Conservation (phyloP, 352 stramenopile genomes). For the Pythium phragmitis region DNA sequence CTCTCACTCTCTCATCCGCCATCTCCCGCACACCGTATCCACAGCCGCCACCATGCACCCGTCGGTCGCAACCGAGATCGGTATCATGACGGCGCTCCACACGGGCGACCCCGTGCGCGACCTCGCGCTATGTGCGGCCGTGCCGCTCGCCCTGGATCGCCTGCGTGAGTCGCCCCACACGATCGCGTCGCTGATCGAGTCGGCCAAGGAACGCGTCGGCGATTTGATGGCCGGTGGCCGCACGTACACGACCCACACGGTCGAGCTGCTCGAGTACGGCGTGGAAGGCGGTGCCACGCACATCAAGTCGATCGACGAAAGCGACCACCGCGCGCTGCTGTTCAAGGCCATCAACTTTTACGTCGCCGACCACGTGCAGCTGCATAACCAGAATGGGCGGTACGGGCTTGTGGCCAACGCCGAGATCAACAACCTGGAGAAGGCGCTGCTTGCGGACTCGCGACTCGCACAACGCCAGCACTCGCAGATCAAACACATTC, state of each 20-base stretch:
- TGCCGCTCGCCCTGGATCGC: slow-evolving; percentile 35
- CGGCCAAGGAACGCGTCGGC: slow-evolving; percentile 7
- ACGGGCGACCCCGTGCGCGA: slow-evolving; percentile 46
- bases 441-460: slow-evolving; percentile 3
- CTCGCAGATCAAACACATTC: slow-evolving; percentile 15
- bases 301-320: slow-evolving; percentile 34
- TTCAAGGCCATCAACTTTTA: slow-evolving; percentile 56
- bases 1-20: not conserved
- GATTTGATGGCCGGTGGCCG: slow-evolving; percentile 12
- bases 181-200: slow-evolving; percentile 23
- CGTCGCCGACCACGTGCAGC: slow-evolving; percentile 39
- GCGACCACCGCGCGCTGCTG: slow-evolving; percentile 45
- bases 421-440: slow-evolving; percentile 5
- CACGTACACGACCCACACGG: slow-evolving; percentile 33
- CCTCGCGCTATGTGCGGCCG: slow-evolving; percentile 42
- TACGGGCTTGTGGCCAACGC: slow-evolving; percentile 55
- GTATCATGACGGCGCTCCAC: slow-evolving; percentile 35
- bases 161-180: slow-evolving; percentile 29
- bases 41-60: slow-evolving; percentile 1
- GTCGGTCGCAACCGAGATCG: slow-evolving; percentile 48
- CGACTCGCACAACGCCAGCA: slow-evolving; percentile 6
- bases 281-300: slow-evolving; percentile 16
- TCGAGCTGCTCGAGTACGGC: slow-evolving; percentile 47
- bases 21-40: not conserved
- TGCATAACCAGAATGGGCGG: slow-evolving; percentile 38